Conservation (phyloP, 1,139 yeast genomes). For the Lodderomyces oxycetoniae region DNA sequence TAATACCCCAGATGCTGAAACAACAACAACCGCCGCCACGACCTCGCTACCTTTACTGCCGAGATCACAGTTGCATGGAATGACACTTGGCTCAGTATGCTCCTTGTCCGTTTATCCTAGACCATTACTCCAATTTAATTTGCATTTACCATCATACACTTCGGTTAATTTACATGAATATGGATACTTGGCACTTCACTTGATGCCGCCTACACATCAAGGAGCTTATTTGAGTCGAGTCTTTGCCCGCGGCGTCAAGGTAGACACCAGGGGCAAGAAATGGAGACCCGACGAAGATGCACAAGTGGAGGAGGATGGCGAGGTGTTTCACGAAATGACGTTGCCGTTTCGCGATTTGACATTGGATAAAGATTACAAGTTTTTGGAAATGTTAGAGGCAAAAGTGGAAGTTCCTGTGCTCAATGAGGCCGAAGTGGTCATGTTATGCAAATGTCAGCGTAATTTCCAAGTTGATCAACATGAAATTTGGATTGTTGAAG, state of each 20-base stretch:
- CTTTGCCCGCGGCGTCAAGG: slow-evolving; percentile 57
- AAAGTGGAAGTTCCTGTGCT: slow-evolving; percentile 66
- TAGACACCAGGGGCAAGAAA: slow-evolving; percentile 12
- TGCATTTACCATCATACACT: slow-evolving; percentile 79
- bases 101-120: slow-evolving; percentile 70
- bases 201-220: slow-evolving; percentile 53
- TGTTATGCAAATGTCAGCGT: slow-evolving; percentile 56
- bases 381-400: slow-evolving; percentile 26
- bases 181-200: slow-evolving; percentile 62
- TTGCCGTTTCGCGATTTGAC: slow-evolving; percentile 43
- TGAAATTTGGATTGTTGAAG: slow-evolving; percentile 81
- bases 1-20: slow-evolving; percentile 7
- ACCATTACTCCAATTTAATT: slow-evolving; percentile 74
- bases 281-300: slow-evolving; percentile 6
- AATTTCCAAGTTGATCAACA: slow-evolving; percentile 68
- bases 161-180: slow-evolving; percentile 56
- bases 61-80: slow-evolving; percentile 48
- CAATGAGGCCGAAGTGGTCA: slow-evolving; percentile 52
- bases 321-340: slow-evolving; percentile 42
- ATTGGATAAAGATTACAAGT: slow-evolving; percentile 8
- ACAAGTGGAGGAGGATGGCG: slow-evolving; percentile 25
- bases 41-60: slow-evolving; percentile 2
- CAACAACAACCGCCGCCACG: slow-evolving; percentile 12
- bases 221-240: slow-evolving; percentile 52
- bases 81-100: slow-evolving; percentile 77